Base-by-base conservation (phyloP, 768 basidiomycete genomes). In the Pleurotus tuoliensis region DNA sequence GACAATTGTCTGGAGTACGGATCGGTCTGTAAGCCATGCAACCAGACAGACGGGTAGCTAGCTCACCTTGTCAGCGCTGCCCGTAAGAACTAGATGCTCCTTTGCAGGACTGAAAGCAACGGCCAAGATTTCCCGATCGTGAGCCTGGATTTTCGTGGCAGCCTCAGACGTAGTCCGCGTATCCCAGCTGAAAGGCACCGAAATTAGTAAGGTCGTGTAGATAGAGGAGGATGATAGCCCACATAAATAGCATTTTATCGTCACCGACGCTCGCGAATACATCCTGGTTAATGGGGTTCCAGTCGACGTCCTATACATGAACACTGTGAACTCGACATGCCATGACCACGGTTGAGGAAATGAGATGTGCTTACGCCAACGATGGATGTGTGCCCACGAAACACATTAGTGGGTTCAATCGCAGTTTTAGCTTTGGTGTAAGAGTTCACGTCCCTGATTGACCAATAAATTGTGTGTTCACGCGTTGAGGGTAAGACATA, bases 231-330 rank as follows among this genome's bases (percentile, higher is more conserved):
- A n/a, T 27, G 43, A 38, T 27, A 3, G 75, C 92, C 49, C 65
- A 98, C 94, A 98, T 79, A 79, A 97, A 86, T 52, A 99, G 81
- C 80, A 91, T 84, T 68, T 88, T 90, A 69, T 99, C 97, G 60
- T 99, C 97, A 16, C 95, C 94, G 30, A 96, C 97, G 62, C 95
- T 98, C 2, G 88, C 94, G 63, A 98, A 93, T 48, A 94, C 73
- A 64, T 87, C 85, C 58, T 93, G 92, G 64, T 88, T 77, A 3
- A 79, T 83, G 1, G 86, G 76, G 70, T 96, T 89, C 97, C 97
- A 99, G 63, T 97, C 94, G 4, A 99, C 95, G 67, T 99, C 97
- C 93, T 96, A 59, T 11, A 39, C 30, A 64, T 51, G 30, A 20
- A 56, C 39, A 50, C 30, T 56, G 37, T 56, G 37, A 18, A n/a